Percentiles rank a stretch among this genome's conserved stretches.
Evolutionary conservation across 345 rosid genomes (phyloP).

Genomic region (Eucalyptus erythrocorys): DNA sequence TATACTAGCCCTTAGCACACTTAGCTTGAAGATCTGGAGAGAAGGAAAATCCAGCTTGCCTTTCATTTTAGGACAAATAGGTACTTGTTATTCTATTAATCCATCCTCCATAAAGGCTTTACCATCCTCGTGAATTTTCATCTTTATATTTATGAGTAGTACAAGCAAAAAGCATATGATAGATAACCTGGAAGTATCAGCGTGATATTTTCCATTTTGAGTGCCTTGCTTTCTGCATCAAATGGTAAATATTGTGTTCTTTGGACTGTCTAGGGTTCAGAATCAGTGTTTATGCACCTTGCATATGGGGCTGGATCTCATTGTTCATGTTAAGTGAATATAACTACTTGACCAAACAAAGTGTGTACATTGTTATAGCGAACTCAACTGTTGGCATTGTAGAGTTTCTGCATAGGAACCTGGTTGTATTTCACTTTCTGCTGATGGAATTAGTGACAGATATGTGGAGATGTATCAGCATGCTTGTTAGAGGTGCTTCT

Average conservation of each 20-base stretch:
- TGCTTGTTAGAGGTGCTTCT: not conserved
- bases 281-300: not conserved
- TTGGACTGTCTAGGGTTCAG: not conserved
- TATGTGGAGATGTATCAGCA: not conserved
- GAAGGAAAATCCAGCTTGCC: slow-evolving; percentile 88
- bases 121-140: not conserved
- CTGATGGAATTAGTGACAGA: not conserved
- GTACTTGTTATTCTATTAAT: slow-evolving; percentile 13
- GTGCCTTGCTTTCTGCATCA: not conserved
- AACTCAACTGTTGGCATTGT: not conserved
- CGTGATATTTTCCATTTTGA: not conserved
- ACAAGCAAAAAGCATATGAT: not conserved
- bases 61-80: slow-evolving; percentile 86
- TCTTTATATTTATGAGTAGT: not conserved
- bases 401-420: not conserved
- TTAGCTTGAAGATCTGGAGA: slow-evolving; percentile 83
- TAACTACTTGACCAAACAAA: not conserved
- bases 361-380: not conserved
- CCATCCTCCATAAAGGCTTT: not conserved
- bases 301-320: not conserved
- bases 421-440: not conserved
- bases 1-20: slow-evolving; percentile 72
- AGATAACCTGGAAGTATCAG: not conserved
- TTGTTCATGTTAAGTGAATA: not conserved
- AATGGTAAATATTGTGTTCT: not conserved